A percentile compares a stretch with the other conserved stretches of the same genome.
Conservation (phyloP, 2,329 filamentous ascomycete genomes). For the Taxawa tesnikishii region DNA sequence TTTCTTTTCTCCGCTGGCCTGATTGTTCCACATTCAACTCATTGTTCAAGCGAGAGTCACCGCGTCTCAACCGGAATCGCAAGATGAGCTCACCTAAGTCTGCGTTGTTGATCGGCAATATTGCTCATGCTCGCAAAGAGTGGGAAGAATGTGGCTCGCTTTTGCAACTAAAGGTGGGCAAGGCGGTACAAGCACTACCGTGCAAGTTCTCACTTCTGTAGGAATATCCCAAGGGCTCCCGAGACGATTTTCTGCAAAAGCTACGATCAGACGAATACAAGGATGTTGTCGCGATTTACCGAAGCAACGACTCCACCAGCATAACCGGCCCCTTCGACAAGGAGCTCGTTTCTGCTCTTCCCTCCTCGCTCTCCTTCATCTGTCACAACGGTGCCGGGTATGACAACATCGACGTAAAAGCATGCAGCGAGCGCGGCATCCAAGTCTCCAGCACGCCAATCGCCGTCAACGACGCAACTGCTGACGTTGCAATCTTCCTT, state of each 20-base stretch:
- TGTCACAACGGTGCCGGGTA: conserved; percentile 31
- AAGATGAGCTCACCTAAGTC: conserved; percentile 10
- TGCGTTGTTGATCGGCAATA: conserved; percentile 33
- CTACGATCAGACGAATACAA: conserved; percentile 43
- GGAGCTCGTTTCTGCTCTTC: conserved; percentile 29
- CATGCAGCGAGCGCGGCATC: conserved; percentile 24
- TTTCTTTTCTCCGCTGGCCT: too few species aligned
- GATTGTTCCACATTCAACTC: too few species aligned
- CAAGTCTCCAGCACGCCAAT: conserved; percentile 33
- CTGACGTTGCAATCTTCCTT: conserved; percentile 34
- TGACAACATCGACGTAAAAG: conserved; percentile 22
- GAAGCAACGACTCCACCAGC: conserved; percentile 43
- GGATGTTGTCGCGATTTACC: conserved; percentile 44
- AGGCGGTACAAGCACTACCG: not conserved
- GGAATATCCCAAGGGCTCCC: conserved; percentile 41
- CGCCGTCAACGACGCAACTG: conserved; percentile 39
- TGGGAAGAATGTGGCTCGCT: conserved; percentile 28
- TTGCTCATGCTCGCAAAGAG: conserved; percentile 32
- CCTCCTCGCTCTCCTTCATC: conserved; percentile 29
- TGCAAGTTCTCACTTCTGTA: too few species aligned
- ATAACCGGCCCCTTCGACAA: conserved; percentile 34
- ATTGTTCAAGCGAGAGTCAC: too few species aligned
- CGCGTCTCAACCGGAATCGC: too few species aligned
- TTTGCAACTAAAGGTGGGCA: conserved; percentile 17
- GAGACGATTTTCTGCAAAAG: conserved; percentile 43